phyloP scores from a whole-genome alignment of 768 basidiomycete genomes.

The Trametes cubensis region DNA sequence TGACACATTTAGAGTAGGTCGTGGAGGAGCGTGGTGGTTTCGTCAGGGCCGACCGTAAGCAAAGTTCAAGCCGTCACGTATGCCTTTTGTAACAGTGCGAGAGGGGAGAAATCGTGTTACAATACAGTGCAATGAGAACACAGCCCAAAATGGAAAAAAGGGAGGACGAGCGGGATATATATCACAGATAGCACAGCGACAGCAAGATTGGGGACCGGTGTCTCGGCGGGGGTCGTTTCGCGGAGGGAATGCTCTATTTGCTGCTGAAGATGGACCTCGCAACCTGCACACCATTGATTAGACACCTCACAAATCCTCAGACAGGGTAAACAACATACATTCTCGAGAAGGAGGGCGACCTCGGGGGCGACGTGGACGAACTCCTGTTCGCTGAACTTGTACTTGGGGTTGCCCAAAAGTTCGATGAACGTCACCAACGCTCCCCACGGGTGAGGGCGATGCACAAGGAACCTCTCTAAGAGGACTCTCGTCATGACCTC shows the following conservation, averaged over 20 bases:
- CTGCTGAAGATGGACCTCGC: conserved; percentile 78
- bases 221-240: conserved; percentile 10
- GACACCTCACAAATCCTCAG: conserved; percentile 11
- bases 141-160: conserved; percentile 48
- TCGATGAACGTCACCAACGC: conserved; percentile 93
- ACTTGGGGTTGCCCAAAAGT: conserved; percentile 85
- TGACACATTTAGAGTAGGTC: conserved; percentile 37
- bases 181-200: conserved; percentile 75
- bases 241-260: conserved; percentile 59
- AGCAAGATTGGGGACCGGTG: conserved; percentile 36
- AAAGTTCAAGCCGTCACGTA: conserved; percentile 46
- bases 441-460: conserved; percentile 97
- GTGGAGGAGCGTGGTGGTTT: conserved; percentile 33
- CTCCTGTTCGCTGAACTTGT: conserved; percentile 89
- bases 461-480: conserved; percentile 90
- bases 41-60: conserved; percentile 39
- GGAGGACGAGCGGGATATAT: conserved; percentile 69
- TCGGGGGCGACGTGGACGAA: conserved; percentile 86
- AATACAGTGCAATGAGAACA: conserved; percentile 73
- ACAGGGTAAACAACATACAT: conserved; percentile 51
- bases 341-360: conserved; percentile 82
- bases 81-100: conserved; percentile 60
- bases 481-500: conserved; percentile 89
- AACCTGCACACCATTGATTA: conserved; percentile 48
- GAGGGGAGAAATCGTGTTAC: conserved; percentile 63